Base-by-base conservation (phyloP, 2,329 filamentous ascomycete species). In the Botrytis pseudocinerea region DNA sequence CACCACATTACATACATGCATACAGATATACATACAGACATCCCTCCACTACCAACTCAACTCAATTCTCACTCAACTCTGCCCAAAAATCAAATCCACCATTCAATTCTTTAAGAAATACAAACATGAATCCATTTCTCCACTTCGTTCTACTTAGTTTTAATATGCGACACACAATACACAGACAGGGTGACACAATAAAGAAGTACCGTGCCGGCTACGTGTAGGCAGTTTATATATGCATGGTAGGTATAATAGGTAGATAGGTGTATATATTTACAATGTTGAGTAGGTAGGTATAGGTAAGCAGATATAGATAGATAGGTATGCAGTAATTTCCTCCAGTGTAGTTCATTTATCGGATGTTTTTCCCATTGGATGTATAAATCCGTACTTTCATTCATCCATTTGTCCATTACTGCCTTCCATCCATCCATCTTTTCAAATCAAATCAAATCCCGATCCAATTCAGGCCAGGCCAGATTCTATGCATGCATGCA, bases 401-500 rank as follows among this genome's bases (percentile, higher is more conserved):
- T 16, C 4, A 48, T 51, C 22, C 44, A 64, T 64, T n/a, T n/a
- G 8, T 40, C 12, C 32, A 32, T 32, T 32, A 32, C 32, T 32
- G 32, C 32, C 25, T 14, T 42, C 16, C 64, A 51, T 65, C 5
- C 4, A 48, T 51, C 22, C 32, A 35, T 35, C 35, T 35, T 35
- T 35, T 7, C 35, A 35, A 35, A 6, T 35, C 35, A 35, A 35
- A 35, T 38, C 16, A 51, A 66, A 66, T 38, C 22, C 44, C n/a
- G 48, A 54, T 51, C 22, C 46, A n/a, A 38, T 38, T 32, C 35
- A 54, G 44, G 28, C 62, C 62, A 64, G 8, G n/a, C 51, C 51
- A 28, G 16, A 42, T 68, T 54, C 64, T 42, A 68, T 54, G 35
- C 64, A 54, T 66, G 22, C 46, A 65, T 38, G 63, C 63, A 48